phyloP scores from a whole-genome alignment of 2,329 filamentous ascomycete species.

The Claviceps digitariae region DNA sequence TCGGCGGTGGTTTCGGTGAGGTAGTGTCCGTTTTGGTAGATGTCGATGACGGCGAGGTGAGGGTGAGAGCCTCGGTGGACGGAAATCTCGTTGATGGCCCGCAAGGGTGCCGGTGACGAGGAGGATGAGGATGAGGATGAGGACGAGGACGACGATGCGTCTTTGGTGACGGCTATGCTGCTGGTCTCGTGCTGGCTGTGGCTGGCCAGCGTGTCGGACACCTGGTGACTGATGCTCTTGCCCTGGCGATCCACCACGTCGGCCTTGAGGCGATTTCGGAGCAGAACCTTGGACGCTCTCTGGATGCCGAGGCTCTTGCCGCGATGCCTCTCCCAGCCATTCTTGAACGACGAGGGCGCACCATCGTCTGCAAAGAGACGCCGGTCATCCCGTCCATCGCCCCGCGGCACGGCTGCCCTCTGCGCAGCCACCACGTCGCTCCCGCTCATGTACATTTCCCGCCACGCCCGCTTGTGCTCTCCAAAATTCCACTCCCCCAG shows the following conservation, averaged over 20 bases:
- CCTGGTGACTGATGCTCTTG: slow-evolving; percentile 39
- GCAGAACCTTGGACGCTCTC: slow-evolving; percentile 65
- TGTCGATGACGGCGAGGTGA: slow-evolving; percentile 82
- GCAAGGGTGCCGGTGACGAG: slow-evolving; percentile 25
- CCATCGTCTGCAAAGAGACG: not conserved
- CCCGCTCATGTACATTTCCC: slow-evolving; percentile 78
- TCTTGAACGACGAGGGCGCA: slow-evolving; percentile 7
- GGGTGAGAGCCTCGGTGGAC: slow-evolving; percentile 84
- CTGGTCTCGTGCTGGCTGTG: slow-evolving; percentile 30
- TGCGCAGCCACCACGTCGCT: slow-evolving; percentile 34
- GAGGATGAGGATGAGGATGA: too few species aligned
- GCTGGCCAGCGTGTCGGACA: slow-evolving; percentile 32
- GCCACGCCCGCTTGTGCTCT: slow-evolving; percentile 83
- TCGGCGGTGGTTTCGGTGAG: slow-evolving; percentile 91
- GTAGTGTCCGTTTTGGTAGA: slow-evolving; percentile 78
- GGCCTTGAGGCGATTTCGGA: slow-evolving; percentile 77
- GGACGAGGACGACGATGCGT: slow-evolving; percentile 14
- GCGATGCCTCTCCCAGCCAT: slow-evolving; percentile 57
- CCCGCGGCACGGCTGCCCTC: slow-evolving; percentile 25
- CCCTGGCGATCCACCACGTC: slow-evolving; percentile 65
- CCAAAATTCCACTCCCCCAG: slow-evolving; percentile 92
- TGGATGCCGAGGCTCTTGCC: slow-evolving; percentile 70
- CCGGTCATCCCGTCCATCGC: slow-evolving; percentile 9
- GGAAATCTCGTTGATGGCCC: slow-evolving; percentile 89
- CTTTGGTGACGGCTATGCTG: slow-evolving; percentile 22